These are phyloP conservation scores for Chlorella sp. DNA, from an alignment of 139 green algal species.

Conservation along the genomic window DNA sequence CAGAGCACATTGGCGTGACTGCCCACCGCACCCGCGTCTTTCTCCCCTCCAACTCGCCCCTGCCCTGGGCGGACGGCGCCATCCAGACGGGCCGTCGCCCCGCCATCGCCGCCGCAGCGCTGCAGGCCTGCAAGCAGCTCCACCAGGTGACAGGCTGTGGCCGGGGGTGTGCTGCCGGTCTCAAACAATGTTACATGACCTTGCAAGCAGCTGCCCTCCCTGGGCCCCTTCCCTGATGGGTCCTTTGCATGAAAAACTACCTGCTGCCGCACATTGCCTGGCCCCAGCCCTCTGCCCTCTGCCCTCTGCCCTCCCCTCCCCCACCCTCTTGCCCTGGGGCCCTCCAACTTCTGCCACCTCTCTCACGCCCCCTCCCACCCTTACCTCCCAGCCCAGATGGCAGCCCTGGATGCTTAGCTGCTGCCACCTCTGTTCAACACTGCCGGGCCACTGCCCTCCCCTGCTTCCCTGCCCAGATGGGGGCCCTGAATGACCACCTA, in stretches of 20 bases:
- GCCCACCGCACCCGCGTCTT: conserved; percentile 24
- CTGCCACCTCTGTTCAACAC: too few relatives aligned
- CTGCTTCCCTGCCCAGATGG: too few relatives aligned
- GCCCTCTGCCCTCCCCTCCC: background rate
- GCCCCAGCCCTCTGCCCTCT: background rate
- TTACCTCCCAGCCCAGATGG: too few relatives aligned
- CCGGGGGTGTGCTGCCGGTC: too few relatives aligned
- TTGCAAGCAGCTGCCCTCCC: too few relatives aligned
- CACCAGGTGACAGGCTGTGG: conserved; percentile 40
- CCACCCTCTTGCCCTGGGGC: background rate
- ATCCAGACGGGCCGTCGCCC: conserved; percentile 21
- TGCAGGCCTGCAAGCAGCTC: conserved; percentile 54
- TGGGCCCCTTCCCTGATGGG: too few relatives aligned
- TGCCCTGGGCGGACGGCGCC: conserved; percentile 33
- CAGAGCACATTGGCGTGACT: background rate
- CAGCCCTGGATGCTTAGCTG: too few relatives aligned
- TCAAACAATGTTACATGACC: too few relatives aligned
- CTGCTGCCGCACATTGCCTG: background rate
- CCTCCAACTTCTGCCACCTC: too few relatives aligned
- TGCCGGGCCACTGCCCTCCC: too few relatives aligned
- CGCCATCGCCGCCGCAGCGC: conserved; percentile 42
- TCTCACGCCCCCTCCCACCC: too few relatives aligned
- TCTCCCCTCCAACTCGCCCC: conserved; percentile 55
- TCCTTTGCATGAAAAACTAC: too few relatives aligned
- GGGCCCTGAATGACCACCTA: background rate